Conservation (phyloP, 305 asterid species). For the Salvia sclarea region DNA sequence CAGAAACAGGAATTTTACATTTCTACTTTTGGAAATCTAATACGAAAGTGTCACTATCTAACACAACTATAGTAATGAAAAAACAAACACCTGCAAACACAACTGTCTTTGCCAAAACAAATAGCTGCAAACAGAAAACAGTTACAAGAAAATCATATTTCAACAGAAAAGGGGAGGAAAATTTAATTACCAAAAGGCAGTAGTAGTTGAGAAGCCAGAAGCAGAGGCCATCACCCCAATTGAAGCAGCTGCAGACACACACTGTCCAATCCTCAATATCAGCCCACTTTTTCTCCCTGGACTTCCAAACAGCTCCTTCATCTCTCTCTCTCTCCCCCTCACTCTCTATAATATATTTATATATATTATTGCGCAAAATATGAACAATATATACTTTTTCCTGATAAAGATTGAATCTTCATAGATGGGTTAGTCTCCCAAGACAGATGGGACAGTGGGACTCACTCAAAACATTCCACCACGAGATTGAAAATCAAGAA, state of each 20-base stretch:
- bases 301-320: constrained; percentile 83
- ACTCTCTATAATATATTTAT: constrained; percentile 18
- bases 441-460: constrained; percentile 31
- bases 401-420: constrained; percentile 38
- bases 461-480: constrained; percentile 42
- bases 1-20: constrained; percentile 21
- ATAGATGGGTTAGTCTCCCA: constrained; percentile 30
- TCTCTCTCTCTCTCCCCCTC: constrained; percentile 38
- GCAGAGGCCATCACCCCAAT: constrained; percentile 82
- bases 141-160: not conserved
- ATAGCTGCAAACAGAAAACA: constrained; percentile 20
- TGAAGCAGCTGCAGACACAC: constrained; percentile 74
- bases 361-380: not conserved
- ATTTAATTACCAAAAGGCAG: constrained; percentile 73
- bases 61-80: constrained; percentile 2
- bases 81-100: constrained; percentile 16
- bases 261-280: constrained; percentile 72
- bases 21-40: constrained; percentile 23
- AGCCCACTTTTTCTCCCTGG: constrained; percentile 92
- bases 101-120: constrained; percentile 18
- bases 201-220: constrained; percentile 73
- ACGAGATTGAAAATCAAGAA: constrained; percentile 28
- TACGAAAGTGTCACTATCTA: constrained; percentile 1
- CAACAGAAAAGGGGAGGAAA: not conserved
- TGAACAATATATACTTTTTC: constrained; percentile 14